Base-by-base conservation (phyloP, 495 filamentous ascomycete genomes). In the Polyplosphaeria fusca region DNA sequence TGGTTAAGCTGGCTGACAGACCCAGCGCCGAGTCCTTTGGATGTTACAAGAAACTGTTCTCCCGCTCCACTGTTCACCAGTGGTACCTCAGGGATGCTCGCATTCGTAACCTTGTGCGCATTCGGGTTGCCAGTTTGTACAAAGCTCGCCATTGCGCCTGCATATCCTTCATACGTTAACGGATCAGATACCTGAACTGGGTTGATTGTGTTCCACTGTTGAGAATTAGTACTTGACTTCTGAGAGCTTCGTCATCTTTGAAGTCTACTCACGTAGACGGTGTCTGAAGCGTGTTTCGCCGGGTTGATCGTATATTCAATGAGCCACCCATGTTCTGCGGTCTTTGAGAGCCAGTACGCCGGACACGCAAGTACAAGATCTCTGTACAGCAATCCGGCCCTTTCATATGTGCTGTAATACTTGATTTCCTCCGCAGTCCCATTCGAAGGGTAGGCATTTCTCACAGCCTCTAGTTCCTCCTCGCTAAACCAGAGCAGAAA, bases 321-420 rank as follows among this genome's bases (percentile, higher is more conserved):
- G 23, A 83, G 51, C 65, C 79, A 83, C 1, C 78, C 71, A 11
- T 65, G 68, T 24, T 63, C 60, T 5, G 77, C 77, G 4, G 71
- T 72, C 7, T 66, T 67, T 1, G 80, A 71, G 60, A 80, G 72
- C 81, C 80, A 84, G 54, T 77, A 80, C 2, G 74, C 75, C 1
- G 82, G 81, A 63, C 82, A 84, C 1, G 82, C 74, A 16, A 84
- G 77, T n/a, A 82, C 75, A 0, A 79, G 60, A 65, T 84, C 82
- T 2, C 82, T 65, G 51, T 79, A 84, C 0, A 85, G 66, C 28
- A 84, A 58, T 0, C 80, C 78, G 1, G 82, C 82, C 27, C 75
- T 66, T 1, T 68, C 64, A 52, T 70, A 76, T 1, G 74, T 73
- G 1, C 69, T 69, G 48, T 77, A 80, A 59, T 82, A 81, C 5